Percentiles rank a stretch among this genome's conserved stretches.
Evolutionary conservation across 371 early-diverging fungal genomes (phyloP).

Genomic region (Chytridium lagenaria): DNA sequence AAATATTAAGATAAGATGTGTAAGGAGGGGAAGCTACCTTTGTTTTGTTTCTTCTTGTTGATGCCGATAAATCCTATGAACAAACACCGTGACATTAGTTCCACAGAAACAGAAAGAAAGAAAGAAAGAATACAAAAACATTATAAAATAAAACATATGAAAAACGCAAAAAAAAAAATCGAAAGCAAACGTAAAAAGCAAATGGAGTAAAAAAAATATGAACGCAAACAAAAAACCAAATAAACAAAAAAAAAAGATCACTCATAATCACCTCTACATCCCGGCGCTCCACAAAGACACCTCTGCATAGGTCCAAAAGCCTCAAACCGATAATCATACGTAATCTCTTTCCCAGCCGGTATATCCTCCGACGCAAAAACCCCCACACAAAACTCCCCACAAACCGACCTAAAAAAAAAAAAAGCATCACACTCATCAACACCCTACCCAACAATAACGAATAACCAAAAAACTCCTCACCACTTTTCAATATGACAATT

Average conservation of each 20-base stretch:
- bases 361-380: slow-evolving; percentile 81
- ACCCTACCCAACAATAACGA: slow-evolving; percentile 6
- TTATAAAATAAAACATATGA: too few species aligned
- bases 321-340: slow-evolving; percentile 88
- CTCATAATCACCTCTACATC: slow-evolving; percentile 71
- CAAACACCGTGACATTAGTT: too few species aligned
- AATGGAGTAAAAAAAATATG: neutral
- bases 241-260: neutral
- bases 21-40: slow-evolving; percentile 6
- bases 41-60: slow-evolving; percentile 43
- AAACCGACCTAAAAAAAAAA: slow-evolving; percentile 55
- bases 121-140: too few species aligned
- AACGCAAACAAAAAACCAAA: neutral
- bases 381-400: slow-evolving; percentile 77
- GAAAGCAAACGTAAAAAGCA: too few species aligned
- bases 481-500: slow-evolving; percentile 93
- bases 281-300: slow-evolving; percentile 74
- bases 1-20: too few species aligned
- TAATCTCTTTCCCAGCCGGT: slow-evolving; percentile 72
- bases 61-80: slow-evolving; percentile 47
- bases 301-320: slow-evolving; percentile 70
- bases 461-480: slow-evolving; percentile 46
- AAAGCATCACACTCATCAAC: neutral
- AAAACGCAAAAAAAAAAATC: too few species aligned
- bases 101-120: too few species aligned